These are phyloP conservation scores for Tylopilus sp. DNA, from an alignment of 1,284 basidiomycete genomes.

Conservation along the genomic window DNA sequence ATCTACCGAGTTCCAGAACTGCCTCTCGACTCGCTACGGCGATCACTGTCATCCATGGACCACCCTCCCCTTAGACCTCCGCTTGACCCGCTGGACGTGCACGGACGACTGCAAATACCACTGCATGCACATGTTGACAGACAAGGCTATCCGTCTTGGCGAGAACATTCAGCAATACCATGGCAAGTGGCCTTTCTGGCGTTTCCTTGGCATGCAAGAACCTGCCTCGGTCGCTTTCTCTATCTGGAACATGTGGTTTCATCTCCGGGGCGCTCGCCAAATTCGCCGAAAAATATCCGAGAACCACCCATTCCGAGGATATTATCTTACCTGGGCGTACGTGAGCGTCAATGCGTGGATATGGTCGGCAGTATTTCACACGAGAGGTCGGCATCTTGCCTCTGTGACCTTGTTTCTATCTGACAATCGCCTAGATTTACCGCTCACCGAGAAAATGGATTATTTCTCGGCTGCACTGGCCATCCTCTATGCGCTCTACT, in stretches of 20 bases:
- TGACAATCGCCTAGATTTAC: constrained; percentile 56
- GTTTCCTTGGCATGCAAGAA: constrained; percentile 86
- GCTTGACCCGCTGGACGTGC: constrained; percentile 73
- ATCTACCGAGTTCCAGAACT: constrained; percentile 50
- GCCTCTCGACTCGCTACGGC: constrained; percentile 43
- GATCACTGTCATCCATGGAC: constrained; percentile 32
- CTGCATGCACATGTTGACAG: constrained; percentile 85
- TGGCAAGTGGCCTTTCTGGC: constrained; percentile 97
- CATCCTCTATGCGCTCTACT: constrained; percentile 74
- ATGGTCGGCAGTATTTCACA: constrained; percentile 92
- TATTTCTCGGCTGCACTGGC: constrained; percentile 92
- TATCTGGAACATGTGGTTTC: constrained; percentile 76
- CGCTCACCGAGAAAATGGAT: constrained; percentile 86
- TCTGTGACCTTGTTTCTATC: neutral
- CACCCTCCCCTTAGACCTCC: constrained; percentile 45
- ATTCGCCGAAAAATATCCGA: constrained; percentile 49
- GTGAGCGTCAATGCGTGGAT: constrained; percentile 90
- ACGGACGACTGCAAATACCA: constrained; percentile 83
- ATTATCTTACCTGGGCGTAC: constrained; percentile 67
- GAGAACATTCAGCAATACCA: constrained; percentile 73
- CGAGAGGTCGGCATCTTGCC: constrained; percentile 58
- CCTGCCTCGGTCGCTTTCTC: constrained; percentile 91
- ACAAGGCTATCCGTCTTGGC: constrained; percentile 46
- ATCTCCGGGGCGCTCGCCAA: constrained; percentile 54
- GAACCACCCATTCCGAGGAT: constrained; percentile 66